Evolutionary conservation across 805 yeast species (phyloP).

Genomic region (Candida glaebosa): DNA sequence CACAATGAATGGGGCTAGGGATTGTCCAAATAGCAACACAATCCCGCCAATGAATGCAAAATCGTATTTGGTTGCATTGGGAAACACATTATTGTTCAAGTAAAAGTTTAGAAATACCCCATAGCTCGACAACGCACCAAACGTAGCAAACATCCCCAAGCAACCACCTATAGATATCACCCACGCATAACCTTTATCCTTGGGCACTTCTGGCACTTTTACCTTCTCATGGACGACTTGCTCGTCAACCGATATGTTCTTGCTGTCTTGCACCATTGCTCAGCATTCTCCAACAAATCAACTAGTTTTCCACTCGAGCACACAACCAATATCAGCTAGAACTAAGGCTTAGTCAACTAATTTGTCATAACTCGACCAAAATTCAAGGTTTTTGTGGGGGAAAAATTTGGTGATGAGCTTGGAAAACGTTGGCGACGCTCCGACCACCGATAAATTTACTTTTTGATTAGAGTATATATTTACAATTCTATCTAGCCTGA

Average conservation of each 20-base stretch:
- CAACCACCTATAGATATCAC: slow-evolving; percentile 46
- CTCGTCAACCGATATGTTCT: background rate
- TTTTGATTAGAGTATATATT: no score
- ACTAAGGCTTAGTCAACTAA: no score
- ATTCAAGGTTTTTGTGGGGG: no score
- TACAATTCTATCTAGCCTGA: background rate
- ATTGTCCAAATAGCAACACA: slow-evolving; percentile 49
- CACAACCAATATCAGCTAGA: no score
- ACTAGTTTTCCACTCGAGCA: no score
- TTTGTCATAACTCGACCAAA: no score
- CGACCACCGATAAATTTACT: no score
- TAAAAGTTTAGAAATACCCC: slow-evolving; percentile 54
- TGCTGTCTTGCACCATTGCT: no score
- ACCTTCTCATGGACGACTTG: background rate
- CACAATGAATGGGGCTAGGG: slow-evolving; percentile 47
- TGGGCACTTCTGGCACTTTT: background rate
- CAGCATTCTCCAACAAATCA: no score
- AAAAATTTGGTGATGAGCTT: no score
- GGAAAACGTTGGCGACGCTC: no score
- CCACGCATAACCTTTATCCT: slow-evolving; percentile 40
- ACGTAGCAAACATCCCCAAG: slow-evolving; percentile 42
- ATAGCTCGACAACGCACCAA: slow-evolving; percentile 53
- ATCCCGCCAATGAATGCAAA: slow-evolving; percentile 47
- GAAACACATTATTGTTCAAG: slow-evolving; percentile 26
- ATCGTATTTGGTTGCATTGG: slow-evolving; percentile 39